Evolutionary conservation across 108 stramenopile species (phyloP).

Genomic region (Nitzschia inconspicua): DNA sequence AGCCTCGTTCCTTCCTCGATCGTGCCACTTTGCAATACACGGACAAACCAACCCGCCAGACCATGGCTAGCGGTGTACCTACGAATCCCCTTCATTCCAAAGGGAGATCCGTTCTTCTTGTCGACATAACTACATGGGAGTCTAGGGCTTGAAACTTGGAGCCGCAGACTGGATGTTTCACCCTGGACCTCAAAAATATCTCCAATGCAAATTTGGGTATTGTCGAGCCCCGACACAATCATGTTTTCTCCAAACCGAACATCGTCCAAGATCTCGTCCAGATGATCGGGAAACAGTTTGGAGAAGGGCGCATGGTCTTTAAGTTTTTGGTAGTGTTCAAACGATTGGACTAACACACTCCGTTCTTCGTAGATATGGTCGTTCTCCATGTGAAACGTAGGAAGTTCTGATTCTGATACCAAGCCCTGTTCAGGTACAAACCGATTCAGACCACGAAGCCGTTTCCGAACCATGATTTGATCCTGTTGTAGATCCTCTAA

Average conservation of each 20-base stretch:
- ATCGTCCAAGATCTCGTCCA: too few relatives aligned
- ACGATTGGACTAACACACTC: too few relatives aligned
- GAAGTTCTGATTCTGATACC: too few relatives aligned
- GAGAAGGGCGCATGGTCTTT: too few relatives aligned
- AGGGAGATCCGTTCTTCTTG: slow-evolving; percentile 11
- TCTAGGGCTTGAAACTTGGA: slow-evolving; percentile 29
- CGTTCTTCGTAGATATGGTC: too few relatives aligned
- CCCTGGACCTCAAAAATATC: slow-evolving; percentile 34
- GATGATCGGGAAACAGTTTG: too few relatives aligned
- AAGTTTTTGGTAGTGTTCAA: too few relatives aligned
- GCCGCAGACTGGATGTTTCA: slow-evolving; percentile 3
- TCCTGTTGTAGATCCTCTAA: too few relatives aligned
- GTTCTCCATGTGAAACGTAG: too few relatives aligned
- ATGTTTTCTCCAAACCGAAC: slow-evolving; percentile 43
- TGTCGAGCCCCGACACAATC: slow-evolving; percentile 15
- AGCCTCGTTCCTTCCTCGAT: slow-evolving; percentile 25
- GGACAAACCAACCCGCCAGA: slow-evolving; percentile 31
- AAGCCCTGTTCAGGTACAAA: too few relatives aligned
- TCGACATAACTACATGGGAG: slow-evolving; percentile 24
- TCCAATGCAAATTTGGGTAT: slow-evolving; percentile 24
- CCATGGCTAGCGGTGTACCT: not conserved
- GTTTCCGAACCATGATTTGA: too few relatives aligned
- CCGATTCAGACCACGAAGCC: too few relatives aligned
- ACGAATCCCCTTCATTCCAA: slow-evolving; percentile 19
- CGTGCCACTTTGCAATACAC: slow-evolving; percentile 23